phyloP scores from a whole-genome alignment of 495 filamentous ascomycete species.

The Pyrenula aspistea region DNA sequence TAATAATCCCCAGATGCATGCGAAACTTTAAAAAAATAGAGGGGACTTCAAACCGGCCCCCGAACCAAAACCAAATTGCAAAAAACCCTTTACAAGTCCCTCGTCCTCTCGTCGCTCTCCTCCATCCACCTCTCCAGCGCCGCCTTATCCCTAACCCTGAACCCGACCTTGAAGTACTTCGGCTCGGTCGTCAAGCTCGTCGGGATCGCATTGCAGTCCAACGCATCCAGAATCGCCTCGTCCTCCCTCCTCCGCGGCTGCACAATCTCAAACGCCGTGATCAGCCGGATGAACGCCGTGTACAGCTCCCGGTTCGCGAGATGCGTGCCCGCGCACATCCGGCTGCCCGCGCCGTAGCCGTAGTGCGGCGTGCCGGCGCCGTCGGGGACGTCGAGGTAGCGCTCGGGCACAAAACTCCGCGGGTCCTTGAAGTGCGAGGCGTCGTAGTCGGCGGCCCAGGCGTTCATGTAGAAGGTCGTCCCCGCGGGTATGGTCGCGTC shows the following conservation, averaged over 20 bases:
- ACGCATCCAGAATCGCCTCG: slow-evolving; percentile 42
- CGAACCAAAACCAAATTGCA: too few species aligned
- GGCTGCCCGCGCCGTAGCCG: slow-evolving; percentile 56
- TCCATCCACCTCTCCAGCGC: slow-evolving; percentile 36
- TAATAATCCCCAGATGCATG: too few species aligned
- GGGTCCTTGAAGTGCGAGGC: slow-evolving; percentile 50
- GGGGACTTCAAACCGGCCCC: too few species aligned
- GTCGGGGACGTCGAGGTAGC: slow-evolving; percentile 47
- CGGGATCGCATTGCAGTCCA: slow-evolving; percentile 50
- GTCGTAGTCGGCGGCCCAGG: slow-evolving; percentile 61
- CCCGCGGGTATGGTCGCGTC: slow-evolving; percentile 48
- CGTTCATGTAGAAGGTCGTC: slow-evolving; percentile 61
- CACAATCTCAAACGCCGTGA: slow-evolving; percentile 50
- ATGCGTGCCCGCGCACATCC: slow-evolving; percentile 63
- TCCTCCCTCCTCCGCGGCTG: slow-evolving; percentile 27
- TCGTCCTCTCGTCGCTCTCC: slow-evolving; percentile 46
- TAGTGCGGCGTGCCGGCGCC: slow-evolving; percentile 55
- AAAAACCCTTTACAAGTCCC: slow-evolving; percentile 31
- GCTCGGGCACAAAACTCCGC: slow-evolving; percentile 46
- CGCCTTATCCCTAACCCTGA: slow-evolving; percentile 31
- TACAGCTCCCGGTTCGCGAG: slow-evolving; percentile 57
- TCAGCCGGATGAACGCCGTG: slow-evolving; percentile 55
- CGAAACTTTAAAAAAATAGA: too few species aligned
- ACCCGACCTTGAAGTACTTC: slow-evolving; percentile 53
- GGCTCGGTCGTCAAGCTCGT: slow-evolving; percentile 60